Percentiles rank a stretch among this genome's conserved stretches.
Evolutionary conservation across 2,329 filamentous ascomycete genomes (phyloP).

Genomic region (Neonectria neomacrospora): DNA sequence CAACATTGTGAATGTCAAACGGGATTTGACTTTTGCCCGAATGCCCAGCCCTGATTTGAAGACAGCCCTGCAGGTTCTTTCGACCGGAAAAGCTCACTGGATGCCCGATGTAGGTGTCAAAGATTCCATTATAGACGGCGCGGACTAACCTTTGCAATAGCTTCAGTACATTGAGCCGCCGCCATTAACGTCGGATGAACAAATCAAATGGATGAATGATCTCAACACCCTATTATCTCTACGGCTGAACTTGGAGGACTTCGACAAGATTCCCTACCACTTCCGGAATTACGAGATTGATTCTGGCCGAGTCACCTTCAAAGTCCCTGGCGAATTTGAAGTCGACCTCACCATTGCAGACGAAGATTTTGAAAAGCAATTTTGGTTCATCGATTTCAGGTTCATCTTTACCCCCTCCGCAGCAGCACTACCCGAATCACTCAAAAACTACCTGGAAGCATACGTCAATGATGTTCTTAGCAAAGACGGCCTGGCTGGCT

Average conservation of each 20-base stretch:
- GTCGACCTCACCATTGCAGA: constrained; percentile 91
- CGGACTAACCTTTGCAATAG: constrained; percentile 56
- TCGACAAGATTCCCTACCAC: constrained; percentile 77
- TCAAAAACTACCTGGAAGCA: constrained; percentile 74
- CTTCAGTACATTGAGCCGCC: constrained; percentile 82
- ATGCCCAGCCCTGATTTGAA: constrained; percentile 91
- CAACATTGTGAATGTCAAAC: constrained; percentile 77
- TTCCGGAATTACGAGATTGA: constrained; percentile 82
- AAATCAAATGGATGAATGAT: constrained; percentile 79
- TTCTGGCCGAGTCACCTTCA: constrained; percentile 91
- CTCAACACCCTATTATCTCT: constrained; percentile 86
- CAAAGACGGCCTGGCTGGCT: constrained; percentile 78
- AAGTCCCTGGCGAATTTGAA: constrained; percentile 86
- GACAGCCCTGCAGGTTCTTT: constrained; percentile 86
- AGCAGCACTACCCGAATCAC: constrained; percentile 66
- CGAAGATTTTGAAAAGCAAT: constrained; percentile 84
- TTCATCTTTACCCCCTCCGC: constrained; percentile 82
- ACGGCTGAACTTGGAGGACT: constrained; percentile 85
- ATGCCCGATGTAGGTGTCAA: constrained; percentile 76
- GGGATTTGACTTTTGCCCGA: constrained; percentile 76
- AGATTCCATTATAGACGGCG: background rate
- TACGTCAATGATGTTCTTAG: constrained; percentile 78
- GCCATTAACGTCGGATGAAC: constrained; percentile 75
- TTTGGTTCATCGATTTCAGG: constrained; percentile 93
- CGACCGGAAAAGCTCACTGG: constrained; percentile 79